Percentiles rank a stretch among this genome's conserved stretches.
Conservation (phyloP, 2,329 filamentous ascomycete species). For the Paracoccidioides lutzii region DNA sequence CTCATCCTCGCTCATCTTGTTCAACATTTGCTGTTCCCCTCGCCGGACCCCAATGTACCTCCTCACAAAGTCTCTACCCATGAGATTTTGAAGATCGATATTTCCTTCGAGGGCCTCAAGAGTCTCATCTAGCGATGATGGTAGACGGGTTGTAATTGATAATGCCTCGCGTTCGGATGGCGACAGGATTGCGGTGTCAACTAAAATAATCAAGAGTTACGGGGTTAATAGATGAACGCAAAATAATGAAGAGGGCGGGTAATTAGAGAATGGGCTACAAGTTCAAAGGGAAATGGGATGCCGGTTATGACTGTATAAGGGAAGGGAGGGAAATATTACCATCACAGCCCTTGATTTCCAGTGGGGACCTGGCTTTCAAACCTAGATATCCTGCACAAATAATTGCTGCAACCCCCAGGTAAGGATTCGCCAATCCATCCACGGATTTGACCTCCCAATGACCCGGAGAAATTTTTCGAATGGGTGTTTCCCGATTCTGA, state of each 20-base stretch:
- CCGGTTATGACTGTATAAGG: background rate
- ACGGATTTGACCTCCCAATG: constrained; percentile 18
- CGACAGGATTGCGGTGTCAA: constrained; percentile 24
- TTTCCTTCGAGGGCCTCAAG: constrained; percentile 22
- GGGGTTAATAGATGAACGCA: background rate
- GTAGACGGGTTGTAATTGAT: constrained; percentile 26
- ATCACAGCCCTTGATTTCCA: constrained; percentile 6
- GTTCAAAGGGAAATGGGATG: background rate
- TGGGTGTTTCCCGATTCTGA: constrained; percentile 33
- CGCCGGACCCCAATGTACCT: constrained; percentile 22
- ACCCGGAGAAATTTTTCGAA: constrained; percentile 14
- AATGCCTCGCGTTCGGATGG: constrained; percentile 19
- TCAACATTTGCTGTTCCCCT: constrained; percentile 21
- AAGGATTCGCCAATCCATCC: constrained; percentile 19
- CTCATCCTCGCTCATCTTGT: constrained; percentile 20
- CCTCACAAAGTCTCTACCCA: constrained; percentile 19
- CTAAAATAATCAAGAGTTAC: constrained; percentile 7
- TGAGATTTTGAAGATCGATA: constrained; percentile 15
- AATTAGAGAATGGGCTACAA: too few relatives aligned
- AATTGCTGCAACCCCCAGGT: constrained; percentile 15
- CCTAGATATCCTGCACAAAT: constrained; percentile 14
- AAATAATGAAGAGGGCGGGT: too few relatives aligned
- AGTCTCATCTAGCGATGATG: constrained; percentile 24
- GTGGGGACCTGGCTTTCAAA: constrained; percentile 1
- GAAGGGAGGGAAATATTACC: constrained; percentile 12